Conservation (phyloP, 805 yeast genomes). For the Ogataea sp. region DNA sequence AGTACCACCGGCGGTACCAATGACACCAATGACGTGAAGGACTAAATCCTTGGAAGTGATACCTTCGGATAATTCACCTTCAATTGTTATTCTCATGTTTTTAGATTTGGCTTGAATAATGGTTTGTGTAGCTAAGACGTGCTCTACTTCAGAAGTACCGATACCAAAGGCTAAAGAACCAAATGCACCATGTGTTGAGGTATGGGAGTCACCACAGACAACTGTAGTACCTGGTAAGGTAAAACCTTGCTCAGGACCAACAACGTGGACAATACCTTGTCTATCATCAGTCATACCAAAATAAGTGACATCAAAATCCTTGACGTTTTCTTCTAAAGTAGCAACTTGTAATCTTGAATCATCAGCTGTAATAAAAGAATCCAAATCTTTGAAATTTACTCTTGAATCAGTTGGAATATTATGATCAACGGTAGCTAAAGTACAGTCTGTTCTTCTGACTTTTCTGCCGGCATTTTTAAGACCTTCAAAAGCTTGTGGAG, state of each 20-base stretch:
- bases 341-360: constrained; percentile 90
- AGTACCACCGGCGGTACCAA: constrained; percentile 99
- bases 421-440: constrained; percentile 93
- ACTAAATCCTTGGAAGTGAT: constrained; percentile 94
- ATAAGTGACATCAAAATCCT: constrained; percentile 80
- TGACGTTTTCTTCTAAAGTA: constrained; percentile 89
- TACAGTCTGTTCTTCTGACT: constrained; percentile 89
- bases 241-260: constrained; percentile 99
- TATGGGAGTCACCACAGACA: constrained; percentile 98
- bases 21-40: constrained; percentile 88
- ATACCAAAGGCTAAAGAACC: constrained; percentile 97
- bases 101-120: constrained; percentile 90
- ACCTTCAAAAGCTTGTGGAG: constrained; percentile 99
- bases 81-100: constrained; percentile 85
- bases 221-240: constrained; percentile 98
- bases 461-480: constrained; percentile 76
- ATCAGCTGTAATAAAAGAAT: constrained; percentile 76
- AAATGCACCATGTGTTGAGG: constrained; percentile 98
- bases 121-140: constrained; percentile 96
- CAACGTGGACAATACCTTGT: constrained; percentile 98
- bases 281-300: constrained; percentile 92
- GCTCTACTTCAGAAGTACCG: constrained; percentile 99
- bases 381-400: constrained; percentile 60
- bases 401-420: constrained; percentile 95
- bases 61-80: constrained; percentile 80